Base-by-base conservation (phyloP, 352 stramenopile genomes). In the Globisporangium acanthophoron region DNA sequence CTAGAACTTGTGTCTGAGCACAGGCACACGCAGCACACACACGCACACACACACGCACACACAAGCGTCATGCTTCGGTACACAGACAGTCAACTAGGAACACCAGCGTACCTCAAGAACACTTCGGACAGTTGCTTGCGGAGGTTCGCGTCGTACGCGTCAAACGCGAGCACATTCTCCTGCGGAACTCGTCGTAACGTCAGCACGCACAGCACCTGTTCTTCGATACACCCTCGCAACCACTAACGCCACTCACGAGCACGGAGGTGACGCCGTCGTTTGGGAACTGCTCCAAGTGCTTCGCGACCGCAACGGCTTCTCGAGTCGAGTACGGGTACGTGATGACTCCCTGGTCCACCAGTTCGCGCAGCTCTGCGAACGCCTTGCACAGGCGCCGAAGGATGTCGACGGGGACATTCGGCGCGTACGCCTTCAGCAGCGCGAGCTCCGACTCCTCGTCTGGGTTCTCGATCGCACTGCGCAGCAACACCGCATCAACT, bases 81-180 rank as follows among this genome's bases (percentile, higher is more conserved):
- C n/a, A 52, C 43, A 66, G 62, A 57, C 41, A 61, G 46, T 45
- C 5, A 49, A 41, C 24, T 27, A 24, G n/a, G 7, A 40, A 0
- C 13, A 59, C 11, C 55, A 64, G 57, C 72, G 58, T 83, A 85
- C 74, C 80, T 78, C 29, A 88, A 60, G 55, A 96, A 96, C 27
- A 96, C 83, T 41, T 93, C 71, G 0, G 80, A 78, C 8, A 96
- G 68, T 35, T 90, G 72, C 55, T 76, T 74, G 46, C 83, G 83
- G 56, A 94, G 71, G 54, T 84, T 82, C 35, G 67, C 67, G 61
- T 92, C 84, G 62, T 92, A 96, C 3, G 73, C 75, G 43, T 99
- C 96, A 65, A 98, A 98, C 13, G 90, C 92, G 24, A 98, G 70
- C 16, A 99, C 89, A 64, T 98, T 98, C 62, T 96, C 78, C 65